phyloP scores from a whole-genome alignment of 257 asterid genomes.

The Solanum lycopersicoides region DNA sequence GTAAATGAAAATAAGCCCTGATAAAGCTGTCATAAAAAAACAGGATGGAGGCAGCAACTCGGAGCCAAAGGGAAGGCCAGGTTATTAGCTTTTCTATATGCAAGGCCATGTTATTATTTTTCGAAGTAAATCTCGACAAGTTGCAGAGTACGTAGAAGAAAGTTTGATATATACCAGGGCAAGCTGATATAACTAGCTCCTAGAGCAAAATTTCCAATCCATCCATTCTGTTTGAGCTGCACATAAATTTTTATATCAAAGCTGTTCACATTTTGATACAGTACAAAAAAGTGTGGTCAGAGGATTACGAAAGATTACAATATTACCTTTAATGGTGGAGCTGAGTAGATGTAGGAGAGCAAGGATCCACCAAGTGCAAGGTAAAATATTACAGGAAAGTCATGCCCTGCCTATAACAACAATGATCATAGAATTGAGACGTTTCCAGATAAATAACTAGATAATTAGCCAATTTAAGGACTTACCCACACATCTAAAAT shows the following conservation, averaged over 20 bases:
- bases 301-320: conserved; percentile 1
- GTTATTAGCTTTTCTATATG: not conserved
- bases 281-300: not conserved
- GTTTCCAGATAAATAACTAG: not conserved
- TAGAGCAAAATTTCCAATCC: conserved; percentile 95
- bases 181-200: conserved; percentile 96
- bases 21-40: not conserved
- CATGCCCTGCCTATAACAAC: conserved; percentile 74
- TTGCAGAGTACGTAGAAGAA: not conserved
- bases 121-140: not conserved
- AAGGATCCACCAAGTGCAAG: conserved; percentile 95
- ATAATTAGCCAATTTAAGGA: conserved; percentile 9
- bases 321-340: conserved; percentile 90
- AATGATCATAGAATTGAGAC: not conserved
- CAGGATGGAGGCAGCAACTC: not conserved
- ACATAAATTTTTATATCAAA: not conserved
- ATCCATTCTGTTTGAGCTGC: conserved; percentile 98
- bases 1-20: not conserved
- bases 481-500: conserved; percentile 88
- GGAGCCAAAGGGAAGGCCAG: not conserved
- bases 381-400: conserved; percentile 71
- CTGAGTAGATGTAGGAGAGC: conserved; percentile 92
- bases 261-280: not conserved
- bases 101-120: not conserved
- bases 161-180: conserved; percentile 57